Conservation (phyloP, 768 basidiomycete genomes). For the Mycena olivaceomarginata region DNA sequence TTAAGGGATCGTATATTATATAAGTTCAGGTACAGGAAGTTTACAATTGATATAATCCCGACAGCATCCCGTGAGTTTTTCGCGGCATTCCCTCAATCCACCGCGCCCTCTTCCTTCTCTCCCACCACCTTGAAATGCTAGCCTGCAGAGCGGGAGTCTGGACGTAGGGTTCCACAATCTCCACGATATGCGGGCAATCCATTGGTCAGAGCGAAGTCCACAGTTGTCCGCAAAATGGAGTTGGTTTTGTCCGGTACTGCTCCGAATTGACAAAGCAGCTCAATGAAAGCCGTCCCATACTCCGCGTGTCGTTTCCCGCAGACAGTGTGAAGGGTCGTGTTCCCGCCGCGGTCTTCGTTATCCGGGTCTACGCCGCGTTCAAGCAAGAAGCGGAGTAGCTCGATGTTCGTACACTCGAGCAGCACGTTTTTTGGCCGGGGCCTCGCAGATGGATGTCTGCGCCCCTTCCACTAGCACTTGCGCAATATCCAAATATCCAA, state of each 20-base stretch:
- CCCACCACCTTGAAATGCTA: not conserved
- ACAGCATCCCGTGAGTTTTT: no score
- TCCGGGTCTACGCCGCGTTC: constrained; percentile 3
- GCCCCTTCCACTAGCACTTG: not conserved
- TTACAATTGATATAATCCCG: no score
- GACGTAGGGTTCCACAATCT: not conserved
- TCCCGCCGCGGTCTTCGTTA: not conserved
- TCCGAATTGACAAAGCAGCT: not conserved
- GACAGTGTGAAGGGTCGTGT: not conserved
- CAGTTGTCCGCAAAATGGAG: not conserved
- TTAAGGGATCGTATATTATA: no score
- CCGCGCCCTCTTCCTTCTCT: no score
- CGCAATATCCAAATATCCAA: not conserved
- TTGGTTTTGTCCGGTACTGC: not conserved
- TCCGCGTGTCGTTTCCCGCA: not conserved
- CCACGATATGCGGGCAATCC: no score
- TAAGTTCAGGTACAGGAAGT: no score
- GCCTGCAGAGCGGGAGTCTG: not conserved
- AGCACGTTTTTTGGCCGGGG: not conserved
- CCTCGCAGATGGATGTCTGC: not conserved
- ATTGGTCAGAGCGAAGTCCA: not conserved
- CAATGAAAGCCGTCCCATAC: not conserved
- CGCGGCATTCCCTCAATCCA: no score
- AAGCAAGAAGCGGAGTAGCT: constrained; percentile 1
- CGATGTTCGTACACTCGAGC: not conserved